phyloP scores from a whole-genome alignment of 163 green algal species.

The Picocystis sp. region DNA sequence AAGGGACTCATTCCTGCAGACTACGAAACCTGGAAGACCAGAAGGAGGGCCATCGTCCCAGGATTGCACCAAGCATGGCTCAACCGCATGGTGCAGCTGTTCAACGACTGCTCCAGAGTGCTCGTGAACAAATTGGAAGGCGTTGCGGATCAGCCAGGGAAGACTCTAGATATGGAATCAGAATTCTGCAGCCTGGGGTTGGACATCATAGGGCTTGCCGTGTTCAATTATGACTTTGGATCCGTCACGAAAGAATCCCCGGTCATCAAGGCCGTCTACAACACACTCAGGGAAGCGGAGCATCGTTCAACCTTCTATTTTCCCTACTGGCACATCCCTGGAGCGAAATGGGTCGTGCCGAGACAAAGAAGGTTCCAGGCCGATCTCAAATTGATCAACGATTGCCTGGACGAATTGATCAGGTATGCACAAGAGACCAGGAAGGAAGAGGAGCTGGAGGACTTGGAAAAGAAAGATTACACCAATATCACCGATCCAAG shows the following conservation, averaged over 20 bases:
- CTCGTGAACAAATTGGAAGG: slow-evolving; percentile 45
- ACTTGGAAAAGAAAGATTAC: slow-evolving; percentile 87
- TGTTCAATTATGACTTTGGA: slow-evolving; percentile 97
- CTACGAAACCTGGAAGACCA: slow-evolving; percentile 80
- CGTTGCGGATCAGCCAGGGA: slow-evolving; percentile 1
- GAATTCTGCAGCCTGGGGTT: slow-evolving; percentile 83
- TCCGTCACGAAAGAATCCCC: slow-evolving; percentile 56
- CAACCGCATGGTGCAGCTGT: slow-evolving; percentile 75
- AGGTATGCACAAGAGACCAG: slow-evolving; percentile 37
- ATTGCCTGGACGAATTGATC: slow-evolving; percentile 71
- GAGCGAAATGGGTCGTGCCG: slow-evolving; percentile 42
- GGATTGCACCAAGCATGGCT: slow-evolving; percentile 91
- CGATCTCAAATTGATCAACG: slow-evolving; percentile 58
- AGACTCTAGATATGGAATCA: slow-evolving; percentile 77
- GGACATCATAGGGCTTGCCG: slow-evolving; percentile 93
- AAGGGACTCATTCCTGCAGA: slow-evolving; percentile 94
- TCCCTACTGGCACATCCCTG: slow-evolving; percentile 93
- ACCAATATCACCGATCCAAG: slow-evolving; percentile 64
- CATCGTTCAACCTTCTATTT: slow-evolving; percentile 96
- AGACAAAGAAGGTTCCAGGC: slow-evolving; percentile 60
- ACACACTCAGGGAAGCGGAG: slow-evolving; percentile 88
- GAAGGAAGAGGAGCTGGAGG: slow-evolving; percentile 56
- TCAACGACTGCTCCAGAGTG: slow-evolving; percentile 48
- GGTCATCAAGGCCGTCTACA: slow-evolving; percentile 72
- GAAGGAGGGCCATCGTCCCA: slow-evolving; percentile 60